Evolutionary conservation across 768 basidiomycete genomes (phyloP).

Genomic region (Hydnomerulius pinastri): DNA sequence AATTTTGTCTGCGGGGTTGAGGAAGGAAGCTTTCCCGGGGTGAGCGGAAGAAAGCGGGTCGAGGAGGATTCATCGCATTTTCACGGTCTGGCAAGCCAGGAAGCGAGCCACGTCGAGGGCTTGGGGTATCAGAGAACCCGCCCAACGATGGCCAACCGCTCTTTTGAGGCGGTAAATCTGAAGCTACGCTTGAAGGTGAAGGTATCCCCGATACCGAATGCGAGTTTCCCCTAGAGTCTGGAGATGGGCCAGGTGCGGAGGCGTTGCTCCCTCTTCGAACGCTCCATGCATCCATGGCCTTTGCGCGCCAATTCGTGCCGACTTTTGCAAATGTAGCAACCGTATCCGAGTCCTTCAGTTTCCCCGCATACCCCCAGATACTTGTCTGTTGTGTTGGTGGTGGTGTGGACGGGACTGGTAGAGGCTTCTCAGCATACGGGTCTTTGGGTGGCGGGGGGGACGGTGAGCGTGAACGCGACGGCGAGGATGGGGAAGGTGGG

Average conservation of each 20-base stretch:
- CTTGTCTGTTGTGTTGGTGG: slow-evolving; percentile 39
- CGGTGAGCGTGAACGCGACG: slow-evolving; percentile 29
- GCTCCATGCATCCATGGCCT: slow-evolving; percentile 41
- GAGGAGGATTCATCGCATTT: slow-evolving; percentile 50
- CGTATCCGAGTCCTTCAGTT: slow-evolving; percentile 71
- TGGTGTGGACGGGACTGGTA: slow-evolving; percentile 14
- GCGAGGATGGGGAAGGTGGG: slow-evolving; percentile 38
- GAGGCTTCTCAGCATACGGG: slow-evolving; percentile 15
- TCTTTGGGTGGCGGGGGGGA: slow-evolving; percentile 9
- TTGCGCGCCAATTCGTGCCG: slow-evolving; percentile 76
- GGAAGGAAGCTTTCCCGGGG: slow-evolving; percentile 58
- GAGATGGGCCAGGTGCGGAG: background rate
- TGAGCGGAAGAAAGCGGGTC: slow-evolving; percentile 58
- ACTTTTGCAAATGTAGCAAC: slow-evolving; percentile 71
- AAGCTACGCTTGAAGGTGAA: slow-evolving; percentile 21
- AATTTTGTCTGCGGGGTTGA: slow-evolving; percentile 29
- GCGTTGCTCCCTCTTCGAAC: slow-evolving; percentile 19
- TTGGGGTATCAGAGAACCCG: background rate
- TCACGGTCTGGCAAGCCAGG: slow-evolving; percentile 39
- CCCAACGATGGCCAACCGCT: slow-evolving; percentile 15
- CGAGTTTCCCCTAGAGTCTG: background rate
- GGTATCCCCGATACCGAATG: slow-evolving; percentile 4
- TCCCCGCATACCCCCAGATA: slow-evolving; percentile 74
- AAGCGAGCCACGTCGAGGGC: slow-evolving; percentile 41
- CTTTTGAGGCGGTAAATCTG: slow-evolving; percentile 18